Percentiles rank a stretch among this genome's conserved stretches.
phyloP scores from a whole-genome alignment of 495 filamentous ascomycete genomes.

The Pyronema omphalodes region DNA sequence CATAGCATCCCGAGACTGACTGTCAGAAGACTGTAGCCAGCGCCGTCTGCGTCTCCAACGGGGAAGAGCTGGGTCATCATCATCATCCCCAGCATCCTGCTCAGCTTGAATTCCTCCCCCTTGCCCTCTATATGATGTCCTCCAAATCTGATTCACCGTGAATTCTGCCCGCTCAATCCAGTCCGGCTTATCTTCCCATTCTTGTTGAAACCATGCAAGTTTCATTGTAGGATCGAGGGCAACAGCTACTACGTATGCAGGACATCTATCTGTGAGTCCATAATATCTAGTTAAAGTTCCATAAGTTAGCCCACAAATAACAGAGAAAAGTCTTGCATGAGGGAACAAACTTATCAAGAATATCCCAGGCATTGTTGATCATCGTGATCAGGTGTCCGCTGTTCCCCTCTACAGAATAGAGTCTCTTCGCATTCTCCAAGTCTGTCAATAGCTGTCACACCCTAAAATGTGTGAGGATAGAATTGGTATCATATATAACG shows the following conservation, averaged over 20 bases:
- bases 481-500: too few species aligned
- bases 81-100: not conserved
- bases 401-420: too few species aligned
- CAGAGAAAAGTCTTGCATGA: not conserved
- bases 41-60: not conserved
- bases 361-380: slow-evolving; percentile 4
- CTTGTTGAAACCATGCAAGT: slow-evolving; percentile 5
- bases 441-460: too few species aligned
- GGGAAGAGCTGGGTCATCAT: not conserved
- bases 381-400: not conserved
- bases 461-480: too few species aligned
- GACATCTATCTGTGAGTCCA: not conserved
- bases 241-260: not conserved
- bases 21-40: not conserved
- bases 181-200: slow-evolving; percentile 1
- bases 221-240: slow-evolving; percentile 5
- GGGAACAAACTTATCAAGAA: not conserved
- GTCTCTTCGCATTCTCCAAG: not conserved
- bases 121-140: not conserved
- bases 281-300: too few species aligned
- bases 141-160: not conserved
- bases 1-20: not conserved
- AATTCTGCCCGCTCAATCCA: not conserved
- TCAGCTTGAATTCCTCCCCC: not conserved
- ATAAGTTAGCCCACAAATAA: too few species aligned